A percentile compares a stretch with the other conserved stretches of the same genome.
Evolutionary conservation across 2,329 filamentous ascomycete genomes (phyloP).

Genomic region (Aspergillus nomiae): DNA sequence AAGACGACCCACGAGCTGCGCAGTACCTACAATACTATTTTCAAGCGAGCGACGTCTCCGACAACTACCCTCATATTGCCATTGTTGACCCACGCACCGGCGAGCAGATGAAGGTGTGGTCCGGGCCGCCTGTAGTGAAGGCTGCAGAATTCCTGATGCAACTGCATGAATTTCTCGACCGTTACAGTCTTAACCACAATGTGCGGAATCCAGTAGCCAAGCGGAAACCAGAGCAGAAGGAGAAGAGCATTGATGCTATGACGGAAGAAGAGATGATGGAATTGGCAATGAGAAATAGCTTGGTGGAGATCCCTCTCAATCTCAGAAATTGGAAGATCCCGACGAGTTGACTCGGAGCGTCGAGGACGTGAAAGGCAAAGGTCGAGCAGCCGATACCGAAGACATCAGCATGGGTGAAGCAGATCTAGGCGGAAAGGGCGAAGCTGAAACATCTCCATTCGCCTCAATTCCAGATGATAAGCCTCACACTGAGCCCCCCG

Average conservation of each 20-base stretch:
- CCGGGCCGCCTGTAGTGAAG: conserved; percentile 75
- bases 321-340: conserved; percentile 69
- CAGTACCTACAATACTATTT: conserved; percentile 94
- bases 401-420: conserved; percentile 41
- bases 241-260: conserved; percentile 80
- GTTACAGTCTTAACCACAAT: conserved; percentile 84
- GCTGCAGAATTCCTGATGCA: conserved; percentile 84
- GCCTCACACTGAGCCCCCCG: conserved; percentile 76
- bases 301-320: conserved; percentile 52
- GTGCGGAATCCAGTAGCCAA: conserved; percentile 92
- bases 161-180: conserved; percentile 92
- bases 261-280: conserved; percentile 97
- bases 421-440: conserved; percentile 36
- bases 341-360: conserved; percentile 79
- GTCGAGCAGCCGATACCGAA: conserved; percentile 51
- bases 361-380: conserved; percentile 48
- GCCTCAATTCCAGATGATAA: conserved; percentile 69
- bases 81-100: conserved; percentile 95
- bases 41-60: conserved; percentile 72
- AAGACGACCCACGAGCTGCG: conserved; percentile 74
- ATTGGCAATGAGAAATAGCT: conserved; percentile 90
- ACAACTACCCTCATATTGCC: conserved; percentile 92
- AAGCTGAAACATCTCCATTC: conserved; percentile 55
- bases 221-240: conserved; percentile 70
- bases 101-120: conserved; percentile 97